phyloP scores from a whole-genome alignment of 495 filamentous ascomycete species.

The Trichocladium uniseriatum region DNA sequence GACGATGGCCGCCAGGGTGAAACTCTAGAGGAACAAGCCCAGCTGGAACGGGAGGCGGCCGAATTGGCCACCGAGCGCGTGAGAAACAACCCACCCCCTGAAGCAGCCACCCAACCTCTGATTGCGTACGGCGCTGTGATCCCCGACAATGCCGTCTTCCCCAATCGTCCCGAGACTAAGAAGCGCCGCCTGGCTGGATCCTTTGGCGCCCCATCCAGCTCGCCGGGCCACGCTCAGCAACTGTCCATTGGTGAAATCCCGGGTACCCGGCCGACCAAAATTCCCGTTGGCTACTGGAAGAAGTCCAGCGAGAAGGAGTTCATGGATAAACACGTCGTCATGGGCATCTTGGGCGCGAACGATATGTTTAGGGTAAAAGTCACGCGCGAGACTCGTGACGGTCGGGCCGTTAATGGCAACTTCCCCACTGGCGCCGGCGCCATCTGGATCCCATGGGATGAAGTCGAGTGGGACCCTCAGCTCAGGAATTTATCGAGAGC shows the following conservation, averaged over 20 bases:
- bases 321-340: constrained; percentile 42
- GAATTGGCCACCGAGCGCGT: constrained; percentile 31
- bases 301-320: constrained; percentile 29
- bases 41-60: constrained; percentile 24
- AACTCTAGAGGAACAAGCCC: constrained; percentile 21
- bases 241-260: constrained; percentile 7
- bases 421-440: constrained; percentile 44
- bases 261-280: constrained; percentile 35
- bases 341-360: constrained; percentile 42
- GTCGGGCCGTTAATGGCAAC: constrained; percentile 37
- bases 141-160: constrained; percentile 27
- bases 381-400: constrained; percentile 40
- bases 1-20: constrained; percentile 23
- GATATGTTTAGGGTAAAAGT: constrained; percentile 49
- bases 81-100: constrained; percentile 27
- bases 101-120: constrained; percentile 23
- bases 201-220: constrained; percentile 1
- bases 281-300: constrained; percentile 44
- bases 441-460: constrained; percentile 48
- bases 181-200: constrained; percentile 29
- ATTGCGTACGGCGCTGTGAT: constrained; percentile 37
- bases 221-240: background rate
- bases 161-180: constrained; percentile 26
- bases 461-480: constrained; percentile 41
- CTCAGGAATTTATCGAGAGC: constrained; percentile 33